Conservation (phyloP, 176 grass and related monocot genomes). For the Lolium rigidum region DNA sequence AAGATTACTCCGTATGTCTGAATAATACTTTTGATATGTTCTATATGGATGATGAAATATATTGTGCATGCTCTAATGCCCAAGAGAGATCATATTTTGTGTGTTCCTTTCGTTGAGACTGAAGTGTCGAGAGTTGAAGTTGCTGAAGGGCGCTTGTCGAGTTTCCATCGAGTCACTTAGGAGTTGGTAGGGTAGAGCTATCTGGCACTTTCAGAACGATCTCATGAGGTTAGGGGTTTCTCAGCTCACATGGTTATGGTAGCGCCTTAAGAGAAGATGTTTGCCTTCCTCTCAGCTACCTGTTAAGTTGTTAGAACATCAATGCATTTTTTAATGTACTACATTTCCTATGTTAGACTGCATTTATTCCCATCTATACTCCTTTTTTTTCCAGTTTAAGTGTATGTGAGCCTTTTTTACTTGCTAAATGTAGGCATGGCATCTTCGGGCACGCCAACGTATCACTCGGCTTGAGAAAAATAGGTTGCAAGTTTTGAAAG, state of each 20-base stretch:
- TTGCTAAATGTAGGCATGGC: constrained; percentile 79
- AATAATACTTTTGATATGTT: constrained; percentile 15
- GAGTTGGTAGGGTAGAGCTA: too few species aligned
- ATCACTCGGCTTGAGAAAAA: constrained; percentile 78
- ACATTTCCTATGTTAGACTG: constrained; percentile 32
- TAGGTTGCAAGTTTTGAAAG: constrained; percentile 86
- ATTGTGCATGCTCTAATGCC: constrained; percentile 13
- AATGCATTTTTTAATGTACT: constrained; percentile 12
- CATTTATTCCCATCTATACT: constrained; percentile 31
- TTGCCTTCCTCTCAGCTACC: background rate
- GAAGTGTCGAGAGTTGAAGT: too few species aligned
- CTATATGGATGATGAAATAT: background rate
- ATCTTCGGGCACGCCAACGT: constrained; percentile 89
- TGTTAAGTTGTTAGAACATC: background rate
- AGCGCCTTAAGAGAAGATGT: constrained; percentile 7
- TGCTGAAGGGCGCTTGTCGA: too few species aligned
- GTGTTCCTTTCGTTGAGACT: background rate
- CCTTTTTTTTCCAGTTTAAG: constrained; percentile 29
- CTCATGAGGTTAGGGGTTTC: too few species aligned
- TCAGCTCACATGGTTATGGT: background rate
- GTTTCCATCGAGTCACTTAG: too few species aligned
- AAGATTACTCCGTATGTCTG: constrained; percentile 3
- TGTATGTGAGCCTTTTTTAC: constrained; percentile 14
- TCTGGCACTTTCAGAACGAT: too few species aligned
- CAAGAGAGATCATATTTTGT: constrained; percentile 7